Percentiles rank a stretch among this genome's conserved stretches.
Evolutionary conservation across 2,329 filamentous ascomycete species (phyloP).

Genomic region (Epichloe uncinata): DNA sequence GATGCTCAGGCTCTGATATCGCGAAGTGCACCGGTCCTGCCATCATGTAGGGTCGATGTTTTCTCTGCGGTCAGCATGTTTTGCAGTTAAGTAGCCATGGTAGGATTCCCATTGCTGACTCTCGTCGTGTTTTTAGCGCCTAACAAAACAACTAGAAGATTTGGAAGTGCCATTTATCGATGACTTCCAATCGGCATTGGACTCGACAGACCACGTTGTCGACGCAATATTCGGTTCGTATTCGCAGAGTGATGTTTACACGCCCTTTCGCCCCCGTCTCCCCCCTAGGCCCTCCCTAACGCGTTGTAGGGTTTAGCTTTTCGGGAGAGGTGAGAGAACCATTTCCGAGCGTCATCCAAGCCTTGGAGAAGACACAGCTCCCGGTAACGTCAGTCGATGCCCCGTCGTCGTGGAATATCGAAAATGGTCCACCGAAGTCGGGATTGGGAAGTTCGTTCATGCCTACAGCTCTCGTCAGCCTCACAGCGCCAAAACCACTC

Average conservation of each 20-base stretch:
- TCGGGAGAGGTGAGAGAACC: constrained; percentile 85
- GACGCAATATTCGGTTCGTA: constrained; percentile 80
- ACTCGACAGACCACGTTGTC: constrained; percentile 63
- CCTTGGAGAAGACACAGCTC: constrained; percentile 57
- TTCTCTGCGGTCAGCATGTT: too few relatives aligned
- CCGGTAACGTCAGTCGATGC: constrained; percentile 85
- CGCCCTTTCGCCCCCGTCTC: background rate
- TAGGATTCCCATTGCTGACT: constrained; percentile 1
- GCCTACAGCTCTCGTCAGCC: constrained; percentile 67
- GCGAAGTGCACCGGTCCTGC: background rate
- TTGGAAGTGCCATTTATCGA: constrained; percentile 72
- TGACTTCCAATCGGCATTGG: constrained; percentile 58
- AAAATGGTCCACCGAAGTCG: constrained; percentile 68
- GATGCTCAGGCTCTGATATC: background rate
- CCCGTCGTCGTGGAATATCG: constrained; percentile 90
- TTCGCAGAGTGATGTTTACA: background rate
- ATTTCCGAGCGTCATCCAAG: constrained; percentile 68
- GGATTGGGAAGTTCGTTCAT: constrained; percentile 71
- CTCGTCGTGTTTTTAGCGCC: constrained; percentile 42
- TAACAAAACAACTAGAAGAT: constrained; percentile 72
- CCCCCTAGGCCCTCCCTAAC: background rate
- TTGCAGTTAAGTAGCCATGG: too few relatives aligned
- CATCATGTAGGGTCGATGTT: too few relatives aligned
- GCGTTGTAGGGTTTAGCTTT: constrained; percentile 69
- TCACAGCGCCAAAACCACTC: constrained; percentile 88